These are phyloP conservation scores for Ceratocystis diversiconidia DNA, from an alignment of 2,329 filamentous ascomycete species.

Conservation along the genomic window DNA sequence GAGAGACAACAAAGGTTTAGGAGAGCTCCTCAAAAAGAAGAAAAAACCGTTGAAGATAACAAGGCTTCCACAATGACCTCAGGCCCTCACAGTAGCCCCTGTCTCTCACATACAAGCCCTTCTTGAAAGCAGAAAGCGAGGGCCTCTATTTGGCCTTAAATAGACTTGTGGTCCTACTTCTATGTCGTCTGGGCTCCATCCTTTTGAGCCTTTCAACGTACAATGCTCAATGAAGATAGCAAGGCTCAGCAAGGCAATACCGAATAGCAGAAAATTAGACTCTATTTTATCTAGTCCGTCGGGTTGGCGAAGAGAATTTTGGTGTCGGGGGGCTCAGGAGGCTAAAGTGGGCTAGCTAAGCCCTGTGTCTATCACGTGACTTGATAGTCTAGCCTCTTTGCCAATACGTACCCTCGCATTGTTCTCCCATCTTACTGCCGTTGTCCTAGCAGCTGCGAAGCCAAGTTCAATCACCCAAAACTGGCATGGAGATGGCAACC, in stretches of 20 bases:
- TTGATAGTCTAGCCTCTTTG: neutral
- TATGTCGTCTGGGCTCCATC: neutral
- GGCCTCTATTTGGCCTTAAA: neutral
- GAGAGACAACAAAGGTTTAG: neutral
- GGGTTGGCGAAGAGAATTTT: neutral
- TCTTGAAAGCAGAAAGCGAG: neutral
- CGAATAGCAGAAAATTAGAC: neutral
- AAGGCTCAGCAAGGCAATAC: neutral
- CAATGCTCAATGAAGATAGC: neutral
- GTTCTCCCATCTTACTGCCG: neutral
- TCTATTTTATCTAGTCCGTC: neutral
- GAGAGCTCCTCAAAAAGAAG: neutral
- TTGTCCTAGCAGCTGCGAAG: neutral
- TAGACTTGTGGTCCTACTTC: neutral
- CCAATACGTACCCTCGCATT: neutral
- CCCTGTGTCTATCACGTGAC: neutral
- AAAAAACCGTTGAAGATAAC: neutral
- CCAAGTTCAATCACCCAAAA: neutral
- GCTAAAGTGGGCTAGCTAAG: too few relatives aligned
- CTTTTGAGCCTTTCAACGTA: neutral
- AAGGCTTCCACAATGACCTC: neutral
- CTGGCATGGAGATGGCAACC: neutral
- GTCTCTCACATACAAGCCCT: neutral
- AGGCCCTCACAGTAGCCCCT: neutral
- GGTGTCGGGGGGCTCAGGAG: neutral